Evolutionary conservation across 495 filamentous ascomycete species (phyloP), one percentile per base, ranked within the genome.

Genomic region (Amphirosellinia nigrospora): DNA sequence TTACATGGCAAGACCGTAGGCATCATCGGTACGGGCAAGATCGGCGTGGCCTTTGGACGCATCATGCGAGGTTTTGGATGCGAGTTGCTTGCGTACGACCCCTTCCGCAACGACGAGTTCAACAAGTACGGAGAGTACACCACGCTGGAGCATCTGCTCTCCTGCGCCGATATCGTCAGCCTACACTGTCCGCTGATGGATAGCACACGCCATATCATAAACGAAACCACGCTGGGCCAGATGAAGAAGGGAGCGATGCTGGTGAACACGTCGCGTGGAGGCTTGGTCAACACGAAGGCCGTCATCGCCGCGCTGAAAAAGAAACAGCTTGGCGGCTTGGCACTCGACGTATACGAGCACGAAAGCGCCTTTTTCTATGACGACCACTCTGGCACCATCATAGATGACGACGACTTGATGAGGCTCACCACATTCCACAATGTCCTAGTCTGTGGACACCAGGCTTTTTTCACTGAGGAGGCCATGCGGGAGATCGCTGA

Each of bases 381-480:
- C 63, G 89, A 92, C 69, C 88, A 89, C 68, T 89, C 86, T 16
- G 84, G 82, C 11, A 87, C 90, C 67, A 90, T 92, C 71, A 90
- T 92, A 73, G 80, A 91, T 48, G 90, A 92, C 71, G 90, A 92
- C 73, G 83, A 87, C 56, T 75, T 92, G 41, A 87, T 86, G 84
- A 86, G 90, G n/a, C 73, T 92, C 67, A 86, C 89, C 76, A 91
- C 90, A 0, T 92, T 92, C 71, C 90, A 86, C 55, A 92, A 92
- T 68, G 90, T 91, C 7, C 72, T 92, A 55, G 77, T 92, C 64
- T 89, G 86, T 69, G 89, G 90, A 0, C 90, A 92, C 70, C 90
- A 92, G 80, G 90, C 86, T 1, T 92, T 92, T 77, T 90, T 92
- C 62, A 92, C 90, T 2, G 76, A 85, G 28, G 90, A 92, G 78